Percentiles rank a stretch among this genome's conserved stretches.
These are phyloP conservation scores for Amniculicola lignicola DNA, from an alignment of 495 filamentous ascomycete genomes.

Conservation along the genomic window DNA sequence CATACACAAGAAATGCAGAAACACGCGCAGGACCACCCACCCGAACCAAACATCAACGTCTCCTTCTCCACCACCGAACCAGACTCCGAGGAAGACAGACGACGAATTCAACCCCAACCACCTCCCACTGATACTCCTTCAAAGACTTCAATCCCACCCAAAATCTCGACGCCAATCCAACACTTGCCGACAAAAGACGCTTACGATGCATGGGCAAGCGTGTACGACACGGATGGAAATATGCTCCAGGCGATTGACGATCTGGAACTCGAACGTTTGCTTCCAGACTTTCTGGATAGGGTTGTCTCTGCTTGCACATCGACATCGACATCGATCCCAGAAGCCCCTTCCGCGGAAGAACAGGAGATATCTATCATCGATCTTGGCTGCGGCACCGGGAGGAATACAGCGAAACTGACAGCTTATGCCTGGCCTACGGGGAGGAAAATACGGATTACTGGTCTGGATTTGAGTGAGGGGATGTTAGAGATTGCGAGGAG, in stretches of 20 bases:
- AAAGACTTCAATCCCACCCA: background rate
- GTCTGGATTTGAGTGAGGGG: constrained; percentile 49
- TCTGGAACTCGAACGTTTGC: constrained; percentile 51
- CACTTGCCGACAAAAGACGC: constrained; percentile 43
- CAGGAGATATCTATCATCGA: no score
- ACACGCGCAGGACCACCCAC: background rate
- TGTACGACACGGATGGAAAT: constrained; percentile 72
- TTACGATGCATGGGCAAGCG: constrained; percentile 49
- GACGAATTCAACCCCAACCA: background rate
- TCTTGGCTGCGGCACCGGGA: constrained; percentile 68
- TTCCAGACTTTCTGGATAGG: constrained; percentile 59
- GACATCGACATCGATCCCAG: constrained; percentile 16
- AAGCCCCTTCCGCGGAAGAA: constrained; percentile 42
- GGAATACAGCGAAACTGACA: constrained; percentile 62
- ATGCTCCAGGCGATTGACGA: constrained; percentile 70
- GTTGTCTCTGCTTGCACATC: constrained; percentile 42
- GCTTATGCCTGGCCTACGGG: constrained; percentile 26
- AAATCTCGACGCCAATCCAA: constrained; percentile 29
- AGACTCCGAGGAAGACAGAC: constrained; percentile 5
- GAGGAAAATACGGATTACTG: constrained; percentile 41
- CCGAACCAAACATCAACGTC: background rate
- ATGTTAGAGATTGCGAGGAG: constrained; percentile 56
- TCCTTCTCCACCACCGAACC: constrained; percentile 29
- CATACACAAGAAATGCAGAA: background rate
- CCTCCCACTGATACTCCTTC: background rate